These are phyloP conservation scores for Buxus sempervirens DNA, from an alignment of 164 flowering plant genomes.

Conservation along the genomic window DNA sequence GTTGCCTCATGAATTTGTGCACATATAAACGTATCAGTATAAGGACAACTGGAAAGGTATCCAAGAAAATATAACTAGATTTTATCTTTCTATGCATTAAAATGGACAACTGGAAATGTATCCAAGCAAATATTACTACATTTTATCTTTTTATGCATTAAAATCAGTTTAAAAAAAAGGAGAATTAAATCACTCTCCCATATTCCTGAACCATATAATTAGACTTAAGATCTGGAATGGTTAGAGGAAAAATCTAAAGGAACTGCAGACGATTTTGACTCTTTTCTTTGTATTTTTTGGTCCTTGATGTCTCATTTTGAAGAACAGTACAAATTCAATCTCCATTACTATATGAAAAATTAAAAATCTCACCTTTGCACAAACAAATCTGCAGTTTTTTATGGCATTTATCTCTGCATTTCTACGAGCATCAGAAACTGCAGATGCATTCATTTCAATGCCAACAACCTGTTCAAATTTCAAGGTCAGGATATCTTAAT, in stretches of 20 bases:
- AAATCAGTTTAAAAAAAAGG: too few relatives aligned
- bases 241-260: too few relatives aligned
- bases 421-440: slow-evolving; percentile 82
- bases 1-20: slow-evolving; percentile 12
- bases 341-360: background rate
- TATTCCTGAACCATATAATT: too few relatives aligned
- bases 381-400: slow-evolving; percentile 79
- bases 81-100: too few relatives aligned
- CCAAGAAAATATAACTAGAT: too few relatives aligned
- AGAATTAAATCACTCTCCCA: too few relatives aligned
- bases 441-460: slow-evolving; percentile 97
- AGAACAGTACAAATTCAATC: background rate
- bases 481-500: background rate
- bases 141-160: too few relatives aligned
- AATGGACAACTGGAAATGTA: background rate
- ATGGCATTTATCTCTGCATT: slow-evolving; percentile 95
- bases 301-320: too few relatives aligned
- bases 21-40: background rate
- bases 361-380: slow-evolving; percentile 63
- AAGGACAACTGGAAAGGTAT: background rate
- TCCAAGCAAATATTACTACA: too few relatives aligned
- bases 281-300: too few relatives aligned
- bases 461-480: slow-evolving; percentile 72
- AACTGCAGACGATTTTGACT: too few relatives aligned
- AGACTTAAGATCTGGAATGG: too few relatives aligned